Evolutionary conservation across 192 early-diverging fungal genomes (phyloP), one percentile per base, ranked within the genome.

Genomic region (Dissophora globulifera): DNA sequence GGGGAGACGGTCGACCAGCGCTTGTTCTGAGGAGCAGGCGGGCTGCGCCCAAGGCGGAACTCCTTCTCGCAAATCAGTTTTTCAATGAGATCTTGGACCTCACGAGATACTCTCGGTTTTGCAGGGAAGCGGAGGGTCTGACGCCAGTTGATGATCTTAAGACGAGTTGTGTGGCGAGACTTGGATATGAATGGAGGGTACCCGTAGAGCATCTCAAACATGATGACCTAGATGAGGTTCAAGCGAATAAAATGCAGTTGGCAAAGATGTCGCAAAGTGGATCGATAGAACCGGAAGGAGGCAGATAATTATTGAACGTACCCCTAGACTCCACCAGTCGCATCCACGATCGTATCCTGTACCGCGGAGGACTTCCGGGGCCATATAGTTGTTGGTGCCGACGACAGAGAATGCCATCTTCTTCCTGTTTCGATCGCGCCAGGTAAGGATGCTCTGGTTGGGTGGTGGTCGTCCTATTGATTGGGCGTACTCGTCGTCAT

Each of bases 341-440:
- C 87, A 90, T 31, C 82, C 71, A 15, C 56, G 64, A 50, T 82
- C 69, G 42, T 81, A 81, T 33, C 81, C 81, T 19, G 76, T 74
- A 23, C 76, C 76, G 12, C 81, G 69, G 49, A 96, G 82, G 20
- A 95, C 88, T 74, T 96, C 95, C 10, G 93, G 92, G 9, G 94
- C 94, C 94, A 96, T 96, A 86, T 96, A 96, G 79, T 96, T 94
- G 35, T 94, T 93, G 30, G 89, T 90, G 9, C 95, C 95, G 9
- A 96, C 95, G 46, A 96, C 87, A 0, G 92, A 93, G 66, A 87
- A 94, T 2, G 89, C 93, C 70, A 82, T 72, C 26, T 82, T 82
- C 49, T 79, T 82, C 32, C 81, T 58, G 50, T 82, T 67, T n/a
- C 71, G 65, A 59, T 82, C 81, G 43, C 81, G 68, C 81, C 85